Conservation (phyloP, 441 rosid species). For the Adansonia rubrostipa region DNA sequence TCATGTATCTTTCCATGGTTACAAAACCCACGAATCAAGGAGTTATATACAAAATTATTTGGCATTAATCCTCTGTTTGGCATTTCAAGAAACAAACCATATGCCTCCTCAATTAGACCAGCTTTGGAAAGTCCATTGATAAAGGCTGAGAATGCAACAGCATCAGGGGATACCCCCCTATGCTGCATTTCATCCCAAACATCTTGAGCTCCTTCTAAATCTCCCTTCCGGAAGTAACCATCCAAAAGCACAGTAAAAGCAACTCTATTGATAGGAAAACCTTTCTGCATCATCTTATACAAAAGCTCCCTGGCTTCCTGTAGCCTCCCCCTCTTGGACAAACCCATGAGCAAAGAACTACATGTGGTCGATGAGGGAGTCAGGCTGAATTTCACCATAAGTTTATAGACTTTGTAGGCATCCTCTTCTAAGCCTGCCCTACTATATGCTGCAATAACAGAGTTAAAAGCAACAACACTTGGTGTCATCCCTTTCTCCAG, state of each 20-base stretch:
- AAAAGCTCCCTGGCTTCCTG: conserved; percentile 58
- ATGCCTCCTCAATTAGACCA: conserved; percentile 66
- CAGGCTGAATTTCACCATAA: conserved; percentile 54
- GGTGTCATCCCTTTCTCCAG: conserved; percentile 63
- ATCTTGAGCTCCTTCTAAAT: conserved; percentile 52
- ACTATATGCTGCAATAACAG: conserved; percentile 68
- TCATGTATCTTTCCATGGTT: conserved; percentile 49
- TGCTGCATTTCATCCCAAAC: conserved; percentile 67
- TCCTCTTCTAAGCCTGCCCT: conserved; percentile 51
- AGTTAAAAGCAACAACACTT: conserved; percentile 63
- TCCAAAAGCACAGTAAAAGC: conserved; percentile 70
- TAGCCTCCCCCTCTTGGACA: conserved; percentile 56
- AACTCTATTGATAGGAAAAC: conserved; percentile 51
- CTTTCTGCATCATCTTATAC: conserved; percentile 51
- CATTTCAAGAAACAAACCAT: conserved; percentile 56
- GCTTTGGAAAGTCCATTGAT: conserved; percentile 68
- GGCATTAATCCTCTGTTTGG: conserved; percentile 55
- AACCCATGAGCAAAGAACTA: conserved; percentile 65
- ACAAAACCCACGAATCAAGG: conserved; percentile 68
- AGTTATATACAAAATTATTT: conserved; percentile 64
- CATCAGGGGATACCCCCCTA: conserved; percentile 58
- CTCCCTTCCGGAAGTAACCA: conserved; percentile 59
- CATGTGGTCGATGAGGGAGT: conserved; percentile 66
- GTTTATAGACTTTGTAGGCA: conserved; percentile 51
- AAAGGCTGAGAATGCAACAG: conserved; percentile 66